These are phyloP conservation scores for Arabidopsis suecica DNA, from an alignment of 345 rosid genomes.

Conservation along the genomic window DNA sequence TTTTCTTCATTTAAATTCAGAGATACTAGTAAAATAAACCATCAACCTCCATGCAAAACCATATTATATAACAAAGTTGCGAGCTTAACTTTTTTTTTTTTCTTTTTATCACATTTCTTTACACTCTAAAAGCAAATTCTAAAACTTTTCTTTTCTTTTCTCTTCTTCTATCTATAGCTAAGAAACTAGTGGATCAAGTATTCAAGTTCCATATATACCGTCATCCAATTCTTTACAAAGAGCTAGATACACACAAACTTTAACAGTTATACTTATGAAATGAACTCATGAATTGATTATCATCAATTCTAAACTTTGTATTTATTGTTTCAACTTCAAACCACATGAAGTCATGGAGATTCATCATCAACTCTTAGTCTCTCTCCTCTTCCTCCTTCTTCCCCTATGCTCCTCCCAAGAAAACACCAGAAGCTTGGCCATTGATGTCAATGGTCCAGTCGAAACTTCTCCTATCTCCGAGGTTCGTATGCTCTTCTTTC, in stretches of 20 bases:
- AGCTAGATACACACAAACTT: neutral
- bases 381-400: constrained; percentile 31
- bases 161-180: constrained; percentile 30
- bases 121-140: constrained; percentile 41
- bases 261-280: neutral
- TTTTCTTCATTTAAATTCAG: constrained; percentile 1
- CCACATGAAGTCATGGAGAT: constrained; percentile 37
- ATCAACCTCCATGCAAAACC: constrained; percentile 43
- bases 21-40: neutral
- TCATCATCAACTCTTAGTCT: constrained; percentile 35
- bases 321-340: constrained; percentile 24
- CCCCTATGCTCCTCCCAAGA: constrained; percentile 38
- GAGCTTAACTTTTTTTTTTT: constrained; percentile 8
- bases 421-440: constrained; percentile 37
- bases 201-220: constrained; percentile 15
- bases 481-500: constrained; percentile 24
- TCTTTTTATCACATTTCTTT: constrained; percentile 26
- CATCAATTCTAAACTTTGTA: neutral
- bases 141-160: constrained; percentile 25
- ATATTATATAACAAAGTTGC: constrained; percentile 35
- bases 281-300: constrained; percentile 10
- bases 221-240: constrained; percentile 4
- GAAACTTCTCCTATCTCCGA: constrained; percentile 29
- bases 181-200: constrained; percentile 37
- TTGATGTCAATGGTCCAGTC: constrained; percentile 30